Evolutionary conservation across 768 basidiomycete genomes (phyloP), one percentile per base, ranked within the genome.

Genomic region (Pleurotus citrinopileatus): DNA sequence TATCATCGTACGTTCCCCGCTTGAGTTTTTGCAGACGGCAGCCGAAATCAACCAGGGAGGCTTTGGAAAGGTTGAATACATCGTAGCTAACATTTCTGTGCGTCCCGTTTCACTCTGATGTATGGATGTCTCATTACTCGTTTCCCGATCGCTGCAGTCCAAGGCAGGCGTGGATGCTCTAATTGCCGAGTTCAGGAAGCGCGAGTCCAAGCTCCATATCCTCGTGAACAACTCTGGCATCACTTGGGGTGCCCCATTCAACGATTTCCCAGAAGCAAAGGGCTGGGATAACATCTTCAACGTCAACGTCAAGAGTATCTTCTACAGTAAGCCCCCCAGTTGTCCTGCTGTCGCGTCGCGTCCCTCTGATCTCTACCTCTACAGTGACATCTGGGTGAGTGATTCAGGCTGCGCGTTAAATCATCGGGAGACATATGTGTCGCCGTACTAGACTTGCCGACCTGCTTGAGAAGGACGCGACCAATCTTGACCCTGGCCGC

Each of bases 241-340:
- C 23, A 78, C 87, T 15, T 92, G 90, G 91, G 90, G 88, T 15
- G 82, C 85, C 6, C 76, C 82, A 0, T 89, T 77, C 64, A 72
- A 80, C 8, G 76, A 85, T 59, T 81, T 89, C 57, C 89, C 90
- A 0, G 91, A 93, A 67, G 83, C 83, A 59, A 84, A 84, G 59
- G 91, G 92, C 1, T 94, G 92, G 92, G 91, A 94, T 59, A 84
- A 86, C 29, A 75, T 94, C 34, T 80, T 93, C 65, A 80, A 82
- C 19, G 81, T 93, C 32, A 94, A 94, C 63, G 90, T 94, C 48
- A 94, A 94, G 73, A 83, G 84, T 55, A 74, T 89, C 38, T 94
- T 90, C 61, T 94, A 92, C 70, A 75, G 89, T 91, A 57, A 56
- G 85, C 67, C 2, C 7, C 17, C 55, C 9, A 19, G 51, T 26